These are phyloP conservation scores for Phytophthora rubi DNA, from an alignment of 352 stramenopile species.

Conservation along the genomic window DNA sequence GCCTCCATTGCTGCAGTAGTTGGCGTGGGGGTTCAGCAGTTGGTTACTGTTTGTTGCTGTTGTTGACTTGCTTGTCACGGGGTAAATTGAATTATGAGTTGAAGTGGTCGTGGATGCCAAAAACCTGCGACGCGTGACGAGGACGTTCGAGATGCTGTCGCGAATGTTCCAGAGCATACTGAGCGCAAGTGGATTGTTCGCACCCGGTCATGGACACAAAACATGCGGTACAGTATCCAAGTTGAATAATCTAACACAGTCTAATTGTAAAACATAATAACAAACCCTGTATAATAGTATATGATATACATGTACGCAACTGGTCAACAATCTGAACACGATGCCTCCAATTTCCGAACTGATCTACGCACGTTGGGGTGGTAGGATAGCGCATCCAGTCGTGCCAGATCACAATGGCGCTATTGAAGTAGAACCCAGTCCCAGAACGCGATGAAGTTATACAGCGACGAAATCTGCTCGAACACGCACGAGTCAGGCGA, in stretches of 20 bases:
- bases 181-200: too few species aligned
- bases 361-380: not conserved
- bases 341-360: not conserved
- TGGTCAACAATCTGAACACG: too few species aligned
- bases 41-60: constrained; percentile 1
- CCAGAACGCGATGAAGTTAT: not conserved
- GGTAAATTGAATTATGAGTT: constrained; percentile 44
- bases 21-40: not conserved
- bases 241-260: too few species aligned
- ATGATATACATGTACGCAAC: too few species aligned
- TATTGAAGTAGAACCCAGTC: not conserved
- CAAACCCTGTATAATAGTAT: too few species aligned
- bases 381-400: not conserved
- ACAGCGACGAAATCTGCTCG: not conserved
- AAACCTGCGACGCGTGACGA: not conserved
- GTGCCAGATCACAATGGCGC: not conserved
- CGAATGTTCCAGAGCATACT: constrained; percentile 31
- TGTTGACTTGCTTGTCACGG: constrained; percentile 27
- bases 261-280: too few species aligned
- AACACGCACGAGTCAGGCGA: not conserved
- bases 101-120: constrained; percentile 6
- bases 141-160: constrained; percentile 22
- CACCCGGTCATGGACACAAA: too few species aligned
- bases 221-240: too few species aligned
- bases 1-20: constrained; percentile 29